phyloP scores from a whole-genome alignment of 2,329 filamentous ascomycete genomes.

The Fusarium dimerum region DNA sequence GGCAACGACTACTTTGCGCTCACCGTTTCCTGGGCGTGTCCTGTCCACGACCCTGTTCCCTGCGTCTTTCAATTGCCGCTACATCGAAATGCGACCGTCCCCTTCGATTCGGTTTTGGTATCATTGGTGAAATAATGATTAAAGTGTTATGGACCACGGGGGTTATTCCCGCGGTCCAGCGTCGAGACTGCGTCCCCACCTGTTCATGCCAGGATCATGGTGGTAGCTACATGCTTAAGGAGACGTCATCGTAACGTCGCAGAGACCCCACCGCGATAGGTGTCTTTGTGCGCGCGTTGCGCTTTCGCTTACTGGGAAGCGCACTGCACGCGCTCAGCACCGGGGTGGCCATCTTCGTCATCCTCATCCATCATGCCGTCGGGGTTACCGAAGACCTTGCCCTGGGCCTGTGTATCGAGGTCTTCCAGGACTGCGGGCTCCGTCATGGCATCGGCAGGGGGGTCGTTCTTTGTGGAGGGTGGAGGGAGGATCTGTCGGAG shows the following conservation, averaged over 20 bases:
- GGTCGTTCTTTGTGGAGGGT: slow-evolving; percentile 60
- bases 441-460: slow-evolving; percentile 84
- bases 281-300: slow-evolving; percentile 1
- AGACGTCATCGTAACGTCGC: slow-evolving; percentile 16
- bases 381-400: slow-evolving; percentile 67
- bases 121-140: slow-evolving; percentile 29
- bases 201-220: not conserved
- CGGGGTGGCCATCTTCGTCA: slow-evolving; percentile 73
- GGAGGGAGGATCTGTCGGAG: slow-evolving; percentile 85
- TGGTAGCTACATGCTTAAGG: not conserved
- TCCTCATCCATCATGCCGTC: slow-evolving; percentile 68
- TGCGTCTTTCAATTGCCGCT: not conserved
- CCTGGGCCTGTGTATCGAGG: slow-evolving; percentile 67
- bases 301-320: slow-evolving; percentile 71
- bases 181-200: slow-evolving; percentile 4
- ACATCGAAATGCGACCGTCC: not conserved
- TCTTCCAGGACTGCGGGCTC: slow-evolving; percentile 88
- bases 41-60: not conserved
- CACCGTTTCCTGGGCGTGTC: slow-evolving; percentile 6
- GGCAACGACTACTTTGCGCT: slow-evolving; percentile 11
- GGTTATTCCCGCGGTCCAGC: slow-evolving; percentile 10
- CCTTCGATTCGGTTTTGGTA: slow-evolving; percentile 7
- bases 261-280: not conserved
- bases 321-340: slow-evolving; percentile 81
- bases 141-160: slow-evolving; percentile 22